Evolutionary conservation across 2,329 filamentous ascomycete genomes (phyloP), one percentile per base, ranked within the genome.

Genomic region (Hypomyces rosellus): DNA sequence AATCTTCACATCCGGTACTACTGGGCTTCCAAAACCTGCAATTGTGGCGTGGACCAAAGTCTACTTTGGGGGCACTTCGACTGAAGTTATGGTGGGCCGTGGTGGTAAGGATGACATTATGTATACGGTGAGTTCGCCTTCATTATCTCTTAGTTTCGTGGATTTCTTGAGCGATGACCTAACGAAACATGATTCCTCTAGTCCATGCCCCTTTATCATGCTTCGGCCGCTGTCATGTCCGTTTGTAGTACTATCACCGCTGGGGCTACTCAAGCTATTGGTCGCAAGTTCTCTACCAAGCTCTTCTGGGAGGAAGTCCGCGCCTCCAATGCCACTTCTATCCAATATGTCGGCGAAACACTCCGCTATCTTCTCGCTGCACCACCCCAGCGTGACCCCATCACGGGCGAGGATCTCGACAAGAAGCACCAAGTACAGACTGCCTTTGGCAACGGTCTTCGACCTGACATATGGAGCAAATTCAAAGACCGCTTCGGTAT

Each of bases 121-220:
- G 62, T 92, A 89, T 63, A 91, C 88, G 12, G 84, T 85, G 75
- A 63, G 74, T 61, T 22, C 20, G 8, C 30, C 18, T 14, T 13
- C 15, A 4, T 18, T 16, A 20, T 38, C 46, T 40, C 5, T 4
- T 9, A 3, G 2, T 20, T 16, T 20, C 5, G 20, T 18, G 38
- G 25, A 20, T 14, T n/a, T 18, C 38, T n/a, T 38, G 14, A 38
- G 6, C 12, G 13, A 7, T 38, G 36, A 7, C 12, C 36, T 38
- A n/a, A n/a, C 14, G 3, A 38, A 13, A 11, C 5, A 38, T 38
- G 5, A 38, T 38, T 22, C 9, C 9, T 6, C 1, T 34, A 88
- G 84, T 85, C 85, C 50, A 95, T 96, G 88, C 90, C 90, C 0
- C 75, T 96, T 6, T 95, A 96, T 63, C 90, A 96, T 70, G 85